A percentile compares a stretch with the other conserved stretches of the same genome.
These are phyloP conservation scores for Ophiocordyceps camponoti-floridani DNA, from an alignment of 2,329 filamentous ascomycete species.

Conservation along the genomic window DNA sequence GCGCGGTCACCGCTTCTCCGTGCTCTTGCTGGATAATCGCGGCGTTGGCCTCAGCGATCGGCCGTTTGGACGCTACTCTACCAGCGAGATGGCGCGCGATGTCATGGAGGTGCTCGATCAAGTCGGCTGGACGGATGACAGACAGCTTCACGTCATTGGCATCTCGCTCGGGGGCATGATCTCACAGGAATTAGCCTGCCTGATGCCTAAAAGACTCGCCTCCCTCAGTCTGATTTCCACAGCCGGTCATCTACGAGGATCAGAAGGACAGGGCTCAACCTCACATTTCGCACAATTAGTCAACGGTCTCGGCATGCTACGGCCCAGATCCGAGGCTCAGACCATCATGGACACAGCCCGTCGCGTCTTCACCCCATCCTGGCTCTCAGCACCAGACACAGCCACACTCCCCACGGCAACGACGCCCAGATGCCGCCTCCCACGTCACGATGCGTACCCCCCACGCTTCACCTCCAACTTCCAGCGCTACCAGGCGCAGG, in stretches of 20 bases:
- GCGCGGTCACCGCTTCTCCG: slow-evolving; percentile 47
- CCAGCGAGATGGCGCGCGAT: slow-evolving; percentile 71
- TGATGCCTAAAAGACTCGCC: slow-evolving; percentile 32
- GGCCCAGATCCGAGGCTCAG: slow-evolving; percentile 53
- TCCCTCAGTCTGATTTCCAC: slow-evolving; percentile 45
- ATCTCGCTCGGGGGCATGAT: slow-evolving; percentile 89
- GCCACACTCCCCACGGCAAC: slow-evolving; percentile 25
- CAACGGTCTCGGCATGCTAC: slow-evolving; percentile 29
- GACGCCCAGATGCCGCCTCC: slow-evolving; percentile 8
- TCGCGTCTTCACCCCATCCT: slow-evolving; percentile 47
- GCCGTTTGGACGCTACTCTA: slow-evolving; percentile 54
- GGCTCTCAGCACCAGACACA: slow-evolving; percentile 42
- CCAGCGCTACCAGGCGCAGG: slow-evolving; percentile 66
- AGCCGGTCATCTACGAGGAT: slow-evolving; percentile 38
- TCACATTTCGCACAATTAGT: no score
- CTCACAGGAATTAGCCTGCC: slow-evolving; percentile 55
- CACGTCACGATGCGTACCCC: slow-evolving; percentile 21
- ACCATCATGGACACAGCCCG: slow-evolving; percentile 45
- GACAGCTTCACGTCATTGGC: slow-evolving; percentile 49
- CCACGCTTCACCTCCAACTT: slow-evolving; percentile 52
- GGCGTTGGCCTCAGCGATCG: slow-evolving; percentile 69
- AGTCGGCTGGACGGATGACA: slow-evolving; percentile 44
- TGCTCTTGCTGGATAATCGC: slow-evolving; percentile 67
- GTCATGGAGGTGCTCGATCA: slow-evolving; percentile 50
- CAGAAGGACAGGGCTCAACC: no score